Conservation (phyloP, 1,284 basidiomycete genomes). For the Boletus semigastroideus region DNA sequence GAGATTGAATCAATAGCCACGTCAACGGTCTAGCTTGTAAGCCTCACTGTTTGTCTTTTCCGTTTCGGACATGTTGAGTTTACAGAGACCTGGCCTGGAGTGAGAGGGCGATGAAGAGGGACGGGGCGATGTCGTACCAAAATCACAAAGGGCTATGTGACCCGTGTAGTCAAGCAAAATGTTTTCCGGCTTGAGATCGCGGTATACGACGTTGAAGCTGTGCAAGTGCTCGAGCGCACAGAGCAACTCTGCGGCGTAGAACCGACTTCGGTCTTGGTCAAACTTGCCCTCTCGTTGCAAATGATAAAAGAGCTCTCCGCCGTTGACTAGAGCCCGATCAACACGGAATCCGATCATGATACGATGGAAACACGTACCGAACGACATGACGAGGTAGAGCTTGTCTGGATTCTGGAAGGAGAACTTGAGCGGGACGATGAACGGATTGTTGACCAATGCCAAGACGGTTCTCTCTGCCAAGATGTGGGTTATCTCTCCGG, state of each 20-base stretch:
- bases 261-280: slow-evolving; percentile 89
- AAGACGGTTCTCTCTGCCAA: slow-evolving; percentile 96
- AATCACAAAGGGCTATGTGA: slow-evolving; percentile 98
- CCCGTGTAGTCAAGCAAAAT: slow-evolving; percentile 97
- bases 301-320: slow-evolving; percentile 98
- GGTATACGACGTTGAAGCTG: slow-evolving; percentile 97
- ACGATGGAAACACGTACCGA: slow-evolving; percentile 49
- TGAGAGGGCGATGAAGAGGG: neutral
- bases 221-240: slow-evolving; percentile 96
- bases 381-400: slow-evolving; percentile 96
- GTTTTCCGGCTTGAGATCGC: slow-evolving; percentile 97
- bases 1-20: slow-evolving; percentile 5
- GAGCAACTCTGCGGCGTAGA: slow-evolving; percentile 95
- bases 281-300: slow-evolving; percentile 96
- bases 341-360: neutral
- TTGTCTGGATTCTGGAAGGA: slow-evolving; percentile 99
- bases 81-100: slow-evolving; percentile 78
- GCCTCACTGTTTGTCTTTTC: slow-evolving; percentile 92
- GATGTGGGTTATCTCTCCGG: slow-evolving; percentile 98
- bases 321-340: slow-evolving; percentile 69
- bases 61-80: slow-evolving; percentile 97
- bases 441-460: slow-evolving; percentile 97
- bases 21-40: neutral
- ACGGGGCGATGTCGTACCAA: slow-evolving; percentile 48
- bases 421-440: slow-evolving; percentile 99